Percentiles rank a stretch among this genome's conserved stretches.
Conservation (phyloP, 257 asterid genomes). For the Ballota nigra region DNA sequence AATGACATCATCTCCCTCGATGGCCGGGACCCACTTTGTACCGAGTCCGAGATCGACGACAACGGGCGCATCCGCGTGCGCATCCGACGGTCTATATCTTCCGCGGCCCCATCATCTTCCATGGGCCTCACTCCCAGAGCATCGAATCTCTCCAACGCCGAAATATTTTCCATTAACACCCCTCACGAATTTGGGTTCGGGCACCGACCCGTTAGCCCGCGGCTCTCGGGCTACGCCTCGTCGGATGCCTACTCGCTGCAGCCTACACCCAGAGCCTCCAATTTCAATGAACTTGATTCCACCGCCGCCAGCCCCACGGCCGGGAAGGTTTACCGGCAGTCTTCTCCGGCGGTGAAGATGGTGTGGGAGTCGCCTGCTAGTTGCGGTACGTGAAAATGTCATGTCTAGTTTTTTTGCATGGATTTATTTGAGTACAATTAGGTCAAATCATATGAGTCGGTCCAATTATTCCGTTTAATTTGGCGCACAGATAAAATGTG, state of each 20-base stretch:
- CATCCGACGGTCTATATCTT: conserved; percentile 65
- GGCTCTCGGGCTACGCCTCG: conserved; percentile 58
- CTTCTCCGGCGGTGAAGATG: conserved; percentile 48
- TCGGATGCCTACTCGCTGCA: conserved; percentile 73
- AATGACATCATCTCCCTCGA: conserved; percentile 68
- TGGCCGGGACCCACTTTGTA: conserved; percentile 68
- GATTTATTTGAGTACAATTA: too few relatives aligned
- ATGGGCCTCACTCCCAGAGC: conserved; percentile 60
- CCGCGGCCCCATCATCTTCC: conserved; percentile 51
- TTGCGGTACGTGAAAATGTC: conserved; percentile 37
- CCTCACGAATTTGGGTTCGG: conserved; percentile 57
- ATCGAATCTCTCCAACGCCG: conserved; percentile 62
- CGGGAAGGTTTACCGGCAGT: conserved; percentile 38
- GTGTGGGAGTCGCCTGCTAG: conserved; percentile 50
- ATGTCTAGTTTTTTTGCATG: neutral
- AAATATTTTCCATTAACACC: conserved; percentile 57
- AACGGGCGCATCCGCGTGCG: conserved; percentile 58
- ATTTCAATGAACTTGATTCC: conserved; percentile 51
- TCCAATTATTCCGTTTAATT: too few relatives aligned
- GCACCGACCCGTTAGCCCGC: conserved; percentile 52
- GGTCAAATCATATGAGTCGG: too few relatives aligned
- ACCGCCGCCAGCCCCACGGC: conserved; percentile 32
- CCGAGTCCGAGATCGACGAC: conserved; percentile 58
- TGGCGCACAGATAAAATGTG: too few relatives aligned
- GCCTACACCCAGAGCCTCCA: conserved; percentile 65